phyloP scores from a whole-genome alignment of 2,329 filamentous ascomycete genomes.

The Fusarium newnesense region DNA sequence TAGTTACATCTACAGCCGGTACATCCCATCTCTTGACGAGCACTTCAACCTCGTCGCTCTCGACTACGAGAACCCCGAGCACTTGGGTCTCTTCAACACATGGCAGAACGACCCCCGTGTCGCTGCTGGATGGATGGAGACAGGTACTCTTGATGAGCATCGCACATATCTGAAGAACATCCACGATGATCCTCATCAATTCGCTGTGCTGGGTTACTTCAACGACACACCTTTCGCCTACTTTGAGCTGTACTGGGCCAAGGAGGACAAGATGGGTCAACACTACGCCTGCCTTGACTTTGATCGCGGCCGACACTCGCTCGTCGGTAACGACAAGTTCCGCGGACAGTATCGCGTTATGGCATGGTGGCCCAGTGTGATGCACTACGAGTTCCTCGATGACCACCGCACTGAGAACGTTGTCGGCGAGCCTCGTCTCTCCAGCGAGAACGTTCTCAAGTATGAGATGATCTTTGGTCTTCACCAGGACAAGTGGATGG shows the following conservation, averaged over 20 bases:
- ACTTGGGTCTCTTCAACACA: slow-evolving; percentile 75
- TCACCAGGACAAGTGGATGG: slow-evolving; percentile 76
- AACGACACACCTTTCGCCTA: slow-evolving; percentile 77
- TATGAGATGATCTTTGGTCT: slow-evolving; percentile 81
- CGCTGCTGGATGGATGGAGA: slow-evolving; percentile 80
- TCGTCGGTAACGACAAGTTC: slow-evolving; percentile 68
- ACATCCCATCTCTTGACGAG: slow-evolving; percentile 77
- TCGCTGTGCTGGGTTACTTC: slow-evolving; percentile 75
- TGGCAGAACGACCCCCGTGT: slow-evolving; percentile 87
- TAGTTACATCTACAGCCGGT: slow-evolving; percentile 77
- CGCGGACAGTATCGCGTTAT: slow-evolving; percentile 68
- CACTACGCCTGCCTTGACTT: slow-evolving; percentile 66
- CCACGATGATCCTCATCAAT: slow-evolving; percentile 74
- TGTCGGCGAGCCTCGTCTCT: slow-evolving; percentile 77
- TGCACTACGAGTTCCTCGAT: slow-evolving; percentile 71
- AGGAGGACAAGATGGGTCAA: slow-evolving; percentile 67
- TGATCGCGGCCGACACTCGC: slow-evolving; percentile 67
- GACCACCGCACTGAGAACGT: slow-evolving; percentile 66
- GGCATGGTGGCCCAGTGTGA: slow-evolving; percentile 70
- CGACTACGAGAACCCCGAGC: slow-evolving; percentile 68
- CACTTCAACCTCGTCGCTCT: slow-evolving; percentile 78
- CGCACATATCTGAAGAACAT: slow-evolving; percentile 73
- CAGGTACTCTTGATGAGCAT: slow-evolving; percentile 77
- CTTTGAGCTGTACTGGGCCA: slow-evolving; percentile 70
- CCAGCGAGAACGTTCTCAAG: slow-evolving; percentile 73